Percentiles rank a stretch among this genome's conserved stretches.
phyloP scores from a whole-genome alignment of 208 protist species.

The Histomonas meleagridis region DNA sequence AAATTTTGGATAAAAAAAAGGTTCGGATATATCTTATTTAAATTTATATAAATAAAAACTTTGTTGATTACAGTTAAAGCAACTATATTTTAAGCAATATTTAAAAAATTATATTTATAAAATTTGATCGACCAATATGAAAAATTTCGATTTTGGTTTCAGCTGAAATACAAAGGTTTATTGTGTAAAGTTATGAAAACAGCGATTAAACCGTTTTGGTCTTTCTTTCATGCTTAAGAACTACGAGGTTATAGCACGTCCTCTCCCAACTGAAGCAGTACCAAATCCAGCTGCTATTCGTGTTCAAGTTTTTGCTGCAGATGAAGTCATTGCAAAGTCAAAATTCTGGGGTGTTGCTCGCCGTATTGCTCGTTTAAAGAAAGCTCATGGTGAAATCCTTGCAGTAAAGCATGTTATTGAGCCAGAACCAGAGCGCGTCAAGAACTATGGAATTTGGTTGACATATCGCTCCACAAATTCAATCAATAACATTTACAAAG shows the following conservation, averaged over 20 bases:
- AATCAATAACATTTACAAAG: constrained; percentile 97
- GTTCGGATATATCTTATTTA: no score
- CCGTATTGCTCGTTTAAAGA: constrained; percentile 79
- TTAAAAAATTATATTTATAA: no score
- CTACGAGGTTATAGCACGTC: constrained; percentile 35
- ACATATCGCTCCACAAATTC: constrained; percentile 91
- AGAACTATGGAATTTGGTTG: constrained; percentile 95
- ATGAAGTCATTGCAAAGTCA: constrained; percentile 86
- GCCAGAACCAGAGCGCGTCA: constrained; percentile 72
- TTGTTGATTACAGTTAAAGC: no score
- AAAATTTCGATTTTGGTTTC: no score
- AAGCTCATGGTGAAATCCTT: constrained; percentile 76
- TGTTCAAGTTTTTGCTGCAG: constrained; percentile 91
- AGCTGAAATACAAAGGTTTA: no score
- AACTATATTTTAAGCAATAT: no score
- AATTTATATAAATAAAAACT: no score
- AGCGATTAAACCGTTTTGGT: not conserved
- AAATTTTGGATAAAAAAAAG: no score
- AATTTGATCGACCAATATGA: no score
- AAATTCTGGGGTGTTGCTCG: constrained; percentile 81
- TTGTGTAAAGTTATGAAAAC: no score
- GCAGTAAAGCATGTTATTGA: constrained; percentile 65
- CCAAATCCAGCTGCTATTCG: constrained; percentile 70
- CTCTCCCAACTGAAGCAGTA: constrained; percentile 21
- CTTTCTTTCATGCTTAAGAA: not conserved